phyloP scores from a whole-genome alignment of 2,329 filamentous ascomycete species.

The Nigrospora osmanthi region DNA sequence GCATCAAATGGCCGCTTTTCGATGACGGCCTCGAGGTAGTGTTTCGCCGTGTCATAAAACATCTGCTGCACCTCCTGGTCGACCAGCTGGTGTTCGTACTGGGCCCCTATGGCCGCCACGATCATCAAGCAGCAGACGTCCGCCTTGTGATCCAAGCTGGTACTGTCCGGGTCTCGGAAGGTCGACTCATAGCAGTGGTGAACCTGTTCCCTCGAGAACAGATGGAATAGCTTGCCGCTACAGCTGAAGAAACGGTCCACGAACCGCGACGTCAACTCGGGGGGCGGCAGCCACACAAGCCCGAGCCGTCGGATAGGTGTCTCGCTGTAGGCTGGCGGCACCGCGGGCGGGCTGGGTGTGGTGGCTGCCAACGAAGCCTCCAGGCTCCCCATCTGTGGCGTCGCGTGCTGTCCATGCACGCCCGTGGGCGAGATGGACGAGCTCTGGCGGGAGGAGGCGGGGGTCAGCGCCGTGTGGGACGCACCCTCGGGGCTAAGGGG shows the following conservation, averaged over 20 bases:
- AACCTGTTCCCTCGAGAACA: constrained; percentile 17
- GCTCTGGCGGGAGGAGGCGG: too few relatives aligned
- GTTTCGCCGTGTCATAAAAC: constrained; percentile 18
- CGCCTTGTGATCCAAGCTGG: constrained; percentile 5
- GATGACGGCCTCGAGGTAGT: constrained; percentile 16
- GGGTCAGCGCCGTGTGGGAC: too few relatives aligned
- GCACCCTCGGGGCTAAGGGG: too few relatives aligned
- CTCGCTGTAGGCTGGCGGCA: too few relatives aligned
- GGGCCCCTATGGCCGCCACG: constrained; percentile 18
- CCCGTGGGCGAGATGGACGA: too few relatives aligned
- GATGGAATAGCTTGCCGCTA: constrained; percentile 17
- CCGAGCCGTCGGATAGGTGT: constrained; percentile 2
- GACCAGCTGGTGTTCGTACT: constrained; percentile 12
- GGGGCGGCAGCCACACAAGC: constrained; percentile 11
- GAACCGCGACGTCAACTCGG: constrained; percentile 8
- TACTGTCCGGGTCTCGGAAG: constrained; percentile 7
- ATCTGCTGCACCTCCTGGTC: constrained; percentile 6
- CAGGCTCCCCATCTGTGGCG: too few relatives aligned
- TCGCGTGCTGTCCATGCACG: too few relatives aligned
- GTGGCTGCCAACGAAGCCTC: too few relatives aligned
- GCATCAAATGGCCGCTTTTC: constrained; percentile 16
- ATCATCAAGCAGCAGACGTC: constrained; percentile 17
- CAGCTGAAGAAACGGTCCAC: constrained; percentile 17
- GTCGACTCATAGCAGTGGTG: constrained; percentile 8
- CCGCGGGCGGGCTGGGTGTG: too few relatives aligned